A percentile compares a stretch with the other conserved stretches of the same genome.
These are phyloP conservation scores for Lathyrus oleraceus DNA, from an alignment of 306 rosid genomes.

Conservation along the genomic window DNA sequence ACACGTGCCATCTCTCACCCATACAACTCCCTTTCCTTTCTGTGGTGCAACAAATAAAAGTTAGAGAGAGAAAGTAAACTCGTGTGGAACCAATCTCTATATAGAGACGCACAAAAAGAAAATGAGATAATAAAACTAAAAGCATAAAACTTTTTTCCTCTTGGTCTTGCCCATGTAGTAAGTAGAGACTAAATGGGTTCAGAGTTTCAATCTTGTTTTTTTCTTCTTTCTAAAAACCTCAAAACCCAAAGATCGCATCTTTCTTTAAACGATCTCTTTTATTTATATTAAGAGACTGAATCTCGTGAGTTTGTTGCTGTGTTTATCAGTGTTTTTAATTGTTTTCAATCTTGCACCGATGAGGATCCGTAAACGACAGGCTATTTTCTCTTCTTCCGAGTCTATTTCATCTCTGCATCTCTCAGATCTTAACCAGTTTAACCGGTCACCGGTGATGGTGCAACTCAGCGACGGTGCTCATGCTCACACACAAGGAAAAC, in stretches of 20 bases:
- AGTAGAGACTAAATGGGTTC: constrained; percentile 27
- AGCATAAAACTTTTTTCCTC: constrained; percentile 17
- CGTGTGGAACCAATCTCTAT: constrained; percentile 24
- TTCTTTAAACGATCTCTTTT: constrained; percentile 1
- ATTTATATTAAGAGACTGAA: constrained; percentile 19
- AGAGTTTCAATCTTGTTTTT: not conserved
- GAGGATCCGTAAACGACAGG: constrained; percentile 85
- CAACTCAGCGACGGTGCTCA: constrained; percentile 49
- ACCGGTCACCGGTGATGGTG: constrained; percentile 65
- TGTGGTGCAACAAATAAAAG: constrained; percentile 90
- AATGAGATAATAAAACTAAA: not conserved
- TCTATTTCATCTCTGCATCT: constrained; percentile 49
- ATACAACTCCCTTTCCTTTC: constrained; percentile 47
- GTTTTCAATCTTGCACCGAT: constrained; percentile 45
- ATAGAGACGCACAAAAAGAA: too few relatives aligned
- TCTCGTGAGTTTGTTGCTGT: constrained; percentile 18
- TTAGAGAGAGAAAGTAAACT: constrained; percentile 53
- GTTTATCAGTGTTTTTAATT: not conserved
- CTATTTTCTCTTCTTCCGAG: constrained; percentile 49
- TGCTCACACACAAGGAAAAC: constrained; percentile 18
- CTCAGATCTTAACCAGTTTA: constrained; percentile 72
- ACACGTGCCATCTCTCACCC: constrained; percentile 56
- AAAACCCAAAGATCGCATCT: constrained; percentile 34
- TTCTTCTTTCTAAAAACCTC: constrained; percentile 1
- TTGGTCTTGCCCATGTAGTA: constrained; percentile 32